Conservation (phyloP, 805 yeast species). For the Cyberlindnera galapagoensis region DNA sequence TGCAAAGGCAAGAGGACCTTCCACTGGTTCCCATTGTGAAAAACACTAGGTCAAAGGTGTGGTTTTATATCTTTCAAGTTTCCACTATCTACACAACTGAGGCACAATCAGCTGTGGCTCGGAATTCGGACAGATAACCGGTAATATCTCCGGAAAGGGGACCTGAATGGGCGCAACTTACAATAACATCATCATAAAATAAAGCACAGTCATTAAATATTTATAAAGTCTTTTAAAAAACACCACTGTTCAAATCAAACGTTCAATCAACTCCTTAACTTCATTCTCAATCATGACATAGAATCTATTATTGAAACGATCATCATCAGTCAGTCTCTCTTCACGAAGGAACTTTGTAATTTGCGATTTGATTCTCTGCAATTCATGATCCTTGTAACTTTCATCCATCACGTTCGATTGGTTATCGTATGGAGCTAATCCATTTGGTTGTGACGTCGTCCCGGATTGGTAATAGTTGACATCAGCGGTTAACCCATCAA, state of each 20-base stretch:
- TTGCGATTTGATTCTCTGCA: conserved; percentile 24
- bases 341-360: conserved; percentile 23
- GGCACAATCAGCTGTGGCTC: too few species aligned
- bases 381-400: conserved; percentile 23
- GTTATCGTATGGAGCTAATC: conserved; percentile 1
- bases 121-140: too few species aligned
- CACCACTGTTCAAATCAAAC: conserved; percentile 1
- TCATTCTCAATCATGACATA: conserved; percentile 24
- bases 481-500: conserved; percentile 22
- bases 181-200: too few species aligned
- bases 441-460: background rate
- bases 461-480: conserved; percentile 8
- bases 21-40: too few species aligned
- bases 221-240: too few species aligned
- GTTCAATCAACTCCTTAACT: conserved; percentile 24
- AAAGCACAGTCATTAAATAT: too few species aligned
- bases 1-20: too few species aligned
- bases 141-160: too few species aligned
- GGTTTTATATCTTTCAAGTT: too few species aligned
- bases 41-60: too few species aligned
- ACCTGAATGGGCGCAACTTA: too few species aligned
- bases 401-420: conserved; percentile 15
- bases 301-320: conserved; percentile 24
- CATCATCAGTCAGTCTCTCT: conserved; percentile 25
- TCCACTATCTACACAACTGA: too few species aligned